Base-by-base conservation (phyloP, 2,329 filamentous ascomycete genomes). In the Trichoderma sp. region DNA sequence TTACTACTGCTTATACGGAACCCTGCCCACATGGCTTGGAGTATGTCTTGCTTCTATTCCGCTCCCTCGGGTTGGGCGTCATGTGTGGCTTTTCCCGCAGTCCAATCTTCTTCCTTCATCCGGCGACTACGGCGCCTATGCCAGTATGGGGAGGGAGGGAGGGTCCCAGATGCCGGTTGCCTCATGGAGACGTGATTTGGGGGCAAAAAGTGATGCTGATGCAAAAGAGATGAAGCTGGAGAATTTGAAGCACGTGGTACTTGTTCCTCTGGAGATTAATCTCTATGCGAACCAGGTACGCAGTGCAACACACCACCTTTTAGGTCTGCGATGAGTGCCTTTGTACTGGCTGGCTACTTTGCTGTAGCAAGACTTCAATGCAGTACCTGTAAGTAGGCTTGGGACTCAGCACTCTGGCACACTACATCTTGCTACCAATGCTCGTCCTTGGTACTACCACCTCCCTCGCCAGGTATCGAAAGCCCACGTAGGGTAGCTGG, bases 1-100 rank as follows among this genome's bases (percentile, higher is more conserved):
- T 21, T 24, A 53, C 47, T 51, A 34, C 68, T 26, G 30, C 68
- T 14, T 24, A 32, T 58, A 65, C 69, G 62, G 53, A 71, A 36
- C 61, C 66, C 65, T 26, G 21, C 68, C 69, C 69, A 71, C 69
- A 71, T 71, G 69, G 69, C 51, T 60, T 43, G 61, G 61, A 32
- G 69, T 43, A 71, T 71, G 69, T 71, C 69, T 71, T 71, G 69
- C 69, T 66, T 71, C 36, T 53, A 71, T 65, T 51, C 69, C 69
- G 39, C 60, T 66, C 36, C 61, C 26, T 71, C 53, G 69, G 69
- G 61, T 51, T 66, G 53, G 60, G 26, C 24, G 60, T 56, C 53
- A 61, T 70, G 68, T 58, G 69, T 64, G 62, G 53, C 69, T 53
- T 43, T 71, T 56, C 34, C 26, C 53, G 57, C 39, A 61, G 30